Evolutionary conservation across 805 yeast genomes (phyloP), one percentile per base, ranked within the genome.

Genomic region (Martiniozyma abietophila): DNA sequence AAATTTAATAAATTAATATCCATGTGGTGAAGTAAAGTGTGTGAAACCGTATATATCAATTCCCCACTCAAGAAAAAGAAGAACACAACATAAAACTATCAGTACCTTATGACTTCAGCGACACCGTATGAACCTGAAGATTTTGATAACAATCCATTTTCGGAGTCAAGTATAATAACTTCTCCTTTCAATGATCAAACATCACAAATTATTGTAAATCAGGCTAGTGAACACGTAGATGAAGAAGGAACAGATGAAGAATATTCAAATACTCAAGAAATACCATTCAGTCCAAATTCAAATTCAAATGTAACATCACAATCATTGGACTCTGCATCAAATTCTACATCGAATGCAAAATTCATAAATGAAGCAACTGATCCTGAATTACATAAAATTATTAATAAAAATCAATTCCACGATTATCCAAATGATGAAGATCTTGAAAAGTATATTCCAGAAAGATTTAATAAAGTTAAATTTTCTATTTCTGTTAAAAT

Each of bases 141-240:
- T 39, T 66, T 70, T 40, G 79, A 71, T 40, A 68, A 71, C 53
- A 74, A 74, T 42, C 80, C 80, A 2, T 75, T 75, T 54, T 74
- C 77, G 3, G 74, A 69, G 39, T 70, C 51, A 44, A 50, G 49
- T 40, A 47, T 45, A 34, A 38, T 49, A 11, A 10, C 53, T 15
- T 23, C 42, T 7, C 25, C 36, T 5, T 27, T 29, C 18, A 28
- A 24, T 17, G 23, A 26, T 9, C 16, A 23, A 22, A 17, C 27
- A 8, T 24, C 32, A 17, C 21, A 26, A 12, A 17, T 16, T n/a
- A 8, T 12, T 8, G 10, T 17, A 16, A 32, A 21, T 11, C 23
- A 25, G 16, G 21, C 6, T 11, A 18, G n/a, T 4, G 18, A 3
- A 3, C 18, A 26, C n/a, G 19, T 24, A 4, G 19, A 21, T 3